Base-by-base conservation (phyloP, 371 early-diverging fungal genomes). In the Mortierella sp. region DNA sequence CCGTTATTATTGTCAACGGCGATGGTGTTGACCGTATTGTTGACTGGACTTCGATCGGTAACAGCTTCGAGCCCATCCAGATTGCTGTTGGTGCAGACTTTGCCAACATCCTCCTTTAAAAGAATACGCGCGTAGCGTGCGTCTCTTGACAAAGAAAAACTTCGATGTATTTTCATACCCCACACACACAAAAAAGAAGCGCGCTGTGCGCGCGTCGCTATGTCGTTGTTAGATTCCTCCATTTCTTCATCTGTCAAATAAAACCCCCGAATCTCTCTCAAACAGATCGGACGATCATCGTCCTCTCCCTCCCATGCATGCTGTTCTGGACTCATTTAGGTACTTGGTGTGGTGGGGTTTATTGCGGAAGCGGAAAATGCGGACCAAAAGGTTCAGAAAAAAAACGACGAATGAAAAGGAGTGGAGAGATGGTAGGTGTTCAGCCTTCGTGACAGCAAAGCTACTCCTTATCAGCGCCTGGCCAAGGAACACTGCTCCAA, bases 401-500 rank as follows among this genome's bases (percentile, higher is more conserved):
- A 65, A 16, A 5, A 58, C 26, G 28, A 58, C 14, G 4, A 31
- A 21, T 7, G 10, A 34, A 21, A 16, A 21, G 26, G 28, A n/a
- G 11, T 58, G 58, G 28, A 28, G 28, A 58, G 58, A 28, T 54
- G 58, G 21, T 21, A 9, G 31, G 19, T 16, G 31, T 7, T 57
- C 3, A 11, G 34, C 21, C 24, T 11, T 13, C 50, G 24, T 5
- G 42, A 42, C 21, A 42, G 21, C 9, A 3, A 4, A 6, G 9
- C 19, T 4, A 3, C 14, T 28, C 21, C 16, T 31, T 11, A 11
- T 73, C 31, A 79, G 55, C 76, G 54, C 16, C 71, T 26, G 2
- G 86, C 88, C 70, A 91, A 77, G 11, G 90, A 89, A 31, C 91
- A 90, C 47, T 78, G 83, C 14, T 90, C 88, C 73, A 93, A 63